A percentile compares a stretch with the other conserved stretches of the same genome.
Evolutionary conservation across 441 rosid species (phyloP).

Genomic region (Adansonia gregorii): DNA sequence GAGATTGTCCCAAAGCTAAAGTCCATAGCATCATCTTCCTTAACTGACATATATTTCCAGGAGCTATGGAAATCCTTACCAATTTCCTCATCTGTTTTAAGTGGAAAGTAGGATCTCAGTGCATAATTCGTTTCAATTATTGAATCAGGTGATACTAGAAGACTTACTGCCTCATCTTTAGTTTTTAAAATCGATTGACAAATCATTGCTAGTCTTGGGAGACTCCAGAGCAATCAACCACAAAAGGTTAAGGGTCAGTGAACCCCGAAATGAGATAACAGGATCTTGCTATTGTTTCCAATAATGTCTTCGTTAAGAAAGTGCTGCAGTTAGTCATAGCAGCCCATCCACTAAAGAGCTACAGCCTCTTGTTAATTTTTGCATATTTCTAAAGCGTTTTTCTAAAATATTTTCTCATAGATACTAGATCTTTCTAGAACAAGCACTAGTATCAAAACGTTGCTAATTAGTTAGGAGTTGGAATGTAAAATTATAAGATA

Average conservation of each 20-base stretch:
- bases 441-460: too few species aligned
- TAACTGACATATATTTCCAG: constrained; percentile 73
- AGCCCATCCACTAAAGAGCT: not conserved
- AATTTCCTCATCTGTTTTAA: constrained; percentile 65
- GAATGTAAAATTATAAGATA: not conserved
- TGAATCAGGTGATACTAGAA: constrained; percentile 21
- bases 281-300: not conserved
- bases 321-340: not conserved
- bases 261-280: not conserved
- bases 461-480: too few species aligned
- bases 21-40: constrained; percentile 70
- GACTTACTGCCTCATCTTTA: not conserved
- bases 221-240: constrained; percentile 9
- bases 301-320: constrained; percentile 1
- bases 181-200: not conserved
- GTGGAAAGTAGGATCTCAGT: constrained; percentile 26
- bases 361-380: not conserved
- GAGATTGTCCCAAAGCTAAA: constrained; percentile 60
- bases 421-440: not conserved
- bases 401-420: not conserved
- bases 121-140: constrained; percentile 14
- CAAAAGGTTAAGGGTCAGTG: constrained; percentile 11
- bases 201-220: not conserved
- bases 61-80: constrained; percentile 75
- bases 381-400: constrained; percentile 11